phyloP scores from a whole-genome alignment of 2,329 filamentous ascomycete species.

The Fusarium protoensiforme region DNA sequence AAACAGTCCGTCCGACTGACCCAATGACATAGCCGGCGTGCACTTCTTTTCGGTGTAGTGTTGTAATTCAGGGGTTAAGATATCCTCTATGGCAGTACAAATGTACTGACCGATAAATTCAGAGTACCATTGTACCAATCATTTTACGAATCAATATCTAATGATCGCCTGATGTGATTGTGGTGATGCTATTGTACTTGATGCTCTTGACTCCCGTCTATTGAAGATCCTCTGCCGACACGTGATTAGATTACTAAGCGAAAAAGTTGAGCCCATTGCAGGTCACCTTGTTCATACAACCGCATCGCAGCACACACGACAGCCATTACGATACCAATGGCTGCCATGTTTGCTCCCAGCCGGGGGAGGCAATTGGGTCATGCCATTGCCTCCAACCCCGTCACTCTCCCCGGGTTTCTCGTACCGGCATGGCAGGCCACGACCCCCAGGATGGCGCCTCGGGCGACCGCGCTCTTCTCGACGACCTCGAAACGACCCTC shows the following conservation, averaged over 20 bases:
- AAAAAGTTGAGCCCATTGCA: conserved; percentile 45
- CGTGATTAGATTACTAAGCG: conserved; percentile 50
- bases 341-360: conserved; percentile 72
- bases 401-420: conserved; percentile 77
- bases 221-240: conserved; percentile 18
- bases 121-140: conserved; percentile 45
- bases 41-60: conserved; percentile 48
- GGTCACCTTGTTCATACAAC: conserved; percentile 22
- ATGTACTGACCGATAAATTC: conserved; percentile 45
- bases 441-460: conserved; percentile 53
- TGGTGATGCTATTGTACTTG: not conserved
- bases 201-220: too few species aligned
- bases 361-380: conserved; percentile 70
- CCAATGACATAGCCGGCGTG: conserved; percentile 38
- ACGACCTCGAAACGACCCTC: conserved; percentile 74
- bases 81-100: conserved; percentile 53
- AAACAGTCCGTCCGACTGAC: conserved; percentile 23
- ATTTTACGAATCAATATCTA: conserved; percentile 12
- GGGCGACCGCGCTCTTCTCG: conserved; percentile 67
- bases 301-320: conserved; percentile 28
- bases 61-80: conserved; percentile 52
- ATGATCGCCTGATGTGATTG: not conserved
- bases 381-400: conserved; percentile 55
- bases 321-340: conserved; percentile 46
- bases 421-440: conserved; percentile 73